Percentiles rank a stretch among this genome's conserved stretches.
These are phyloP conservation scores for Fusarium sp. DNA, from an alignment of 2,329 filamentous ascomycete genomes.

Conservation along the genomic window DNA sequence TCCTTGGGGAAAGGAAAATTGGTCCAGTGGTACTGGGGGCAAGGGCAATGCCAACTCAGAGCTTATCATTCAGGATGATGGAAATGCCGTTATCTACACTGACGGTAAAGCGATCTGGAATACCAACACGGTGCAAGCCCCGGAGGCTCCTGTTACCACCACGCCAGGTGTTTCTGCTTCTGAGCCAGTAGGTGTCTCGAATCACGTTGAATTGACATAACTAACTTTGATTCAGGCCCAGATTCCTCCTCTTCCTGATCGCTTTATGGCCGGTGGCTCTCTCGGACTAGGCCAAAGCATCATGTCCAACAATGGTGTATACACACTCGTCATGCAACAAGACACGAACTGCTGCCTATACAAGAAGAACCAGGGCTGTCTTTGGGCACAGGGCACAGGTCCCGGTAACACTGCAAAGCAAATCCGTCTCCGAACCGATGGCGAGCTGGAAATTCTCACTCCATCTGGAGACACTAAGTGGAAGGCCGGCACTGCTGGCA, in stretches of 20 bases:
- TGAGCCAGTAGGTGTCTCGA: too few species aligned
- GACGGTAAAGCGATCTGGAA: too few species aligned
- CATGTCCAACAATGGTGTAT: rapidly evolving
- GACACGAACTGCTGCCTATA: rapidly evolving
- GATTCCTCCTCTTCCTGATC: background rate
- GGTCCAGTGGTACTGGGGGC: too few species aligned
- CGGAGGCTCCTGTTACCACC: too few species aligned
- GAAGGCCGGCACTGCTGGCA: background rate
- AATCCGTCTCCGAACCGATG: background rate
- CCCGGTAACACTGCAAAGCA: rapidly evolving
- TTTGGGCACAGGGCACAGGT: rapidly evolving
- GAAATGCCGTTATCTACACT: too few species aligned
- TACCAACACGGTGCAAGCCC: too few species aligned
- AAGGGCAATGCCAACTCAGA: too few species aligned
- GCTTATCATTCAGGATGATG: too few species aligned
- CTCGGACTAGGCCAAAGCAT: rapidly evolving
- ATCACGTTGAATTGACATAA: rapidly evolving
- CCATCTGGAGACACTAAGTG: background rate
- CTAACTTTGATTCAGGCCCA: background rate
- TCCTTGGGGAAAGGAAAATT: too few species aligned
- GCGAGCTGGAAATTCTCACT: background rate
- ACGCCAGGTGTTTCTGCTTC: too few species aligned
- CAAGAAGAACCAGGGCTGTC: background rate
- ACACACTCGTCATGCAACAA: background rate
- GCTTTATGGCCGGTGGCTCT: rapidly evolving